These are phyloP conservation scores for Helotiales sp. DNA, from an alignment of 2,329 filamentous ascomycete species.

Conservation along the genomic window DNA sequence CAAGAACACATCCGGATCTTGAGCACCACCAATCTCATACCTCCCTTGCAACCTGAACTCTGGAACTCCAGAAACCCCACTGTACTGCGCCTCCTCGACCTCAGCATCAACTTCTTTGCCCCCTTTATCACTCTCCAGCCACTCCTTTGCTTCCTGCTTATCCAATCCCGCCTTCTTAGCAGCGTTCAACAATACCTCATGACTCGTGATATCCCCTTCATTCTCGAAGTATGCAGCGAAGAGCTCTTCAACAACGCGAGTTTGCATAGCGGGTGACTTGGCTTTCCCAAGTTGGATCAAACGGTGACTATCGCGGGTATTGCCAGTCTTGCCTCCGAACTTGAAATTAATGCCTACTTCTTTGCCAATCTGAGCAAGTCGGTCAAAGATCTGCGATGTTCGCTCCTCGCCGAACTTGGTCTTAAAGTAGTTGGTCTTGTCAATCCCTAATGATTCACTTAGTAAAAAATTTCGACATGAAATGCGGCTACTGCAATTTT, in stretches of 20 bases:
- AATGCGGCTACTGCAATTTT: slow-evolving; percentile 33
- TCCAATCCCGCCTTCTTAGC: slow-evolving; percentile 56
- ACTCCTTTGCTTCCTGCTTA: slow-evolving; percentile 49
- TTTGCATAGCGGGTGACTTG: slow-evolving; percentile 54
- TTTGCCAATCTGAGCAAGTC: slow-evolving; percentile 57
- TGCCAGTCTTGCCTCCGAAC: slow-evolving; percentile 70
- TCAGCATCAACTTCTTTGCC: slow-evolving; percentile 43
- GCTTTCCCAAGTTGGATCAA: slow-evolving; percentile 68
- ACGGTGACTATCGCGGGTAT: slow-evolving; percentile 78
- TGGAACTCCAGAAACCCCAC: slow-evolving; percentile 66
- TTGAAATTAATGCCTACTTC: slow-evolving; percentile 72
- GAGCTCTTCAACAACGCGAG: slow-evolving; percentile 58
- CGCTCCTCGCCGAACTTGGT: slow-evolving; percentile 66
- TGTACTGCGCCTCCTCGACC: slow-evolving; percentile 40
- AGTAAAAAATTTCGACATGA: slow-evolving; percentile 12
- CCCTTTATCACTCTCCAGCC: slow-evolving; percentile 55
- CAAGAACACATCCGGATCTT: slow-evolving; percentile 68
- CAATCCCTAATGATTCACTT: slow-evolving; percentile 39
- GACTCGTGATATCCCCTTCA: slow-evolving; percentile 61
- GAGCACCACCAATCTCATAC: slow-evolving; percentile 69
- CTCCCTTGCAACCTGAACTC: slow-evolving; percentile 71
- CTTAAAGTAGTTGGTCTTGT: slow-evolving; percentile 58
- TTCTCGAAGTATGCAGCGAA: slow-evolving; percentile 68
- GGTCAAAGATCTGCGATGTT: slow-evolving; percentile 54
- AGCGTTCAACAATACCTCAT: slow-evolving; percentile 51